Base-by-base conservation (phyloP, 1,284 basidiomycete genomes). In the Erythrobasidium hasegawianum region DNA sequence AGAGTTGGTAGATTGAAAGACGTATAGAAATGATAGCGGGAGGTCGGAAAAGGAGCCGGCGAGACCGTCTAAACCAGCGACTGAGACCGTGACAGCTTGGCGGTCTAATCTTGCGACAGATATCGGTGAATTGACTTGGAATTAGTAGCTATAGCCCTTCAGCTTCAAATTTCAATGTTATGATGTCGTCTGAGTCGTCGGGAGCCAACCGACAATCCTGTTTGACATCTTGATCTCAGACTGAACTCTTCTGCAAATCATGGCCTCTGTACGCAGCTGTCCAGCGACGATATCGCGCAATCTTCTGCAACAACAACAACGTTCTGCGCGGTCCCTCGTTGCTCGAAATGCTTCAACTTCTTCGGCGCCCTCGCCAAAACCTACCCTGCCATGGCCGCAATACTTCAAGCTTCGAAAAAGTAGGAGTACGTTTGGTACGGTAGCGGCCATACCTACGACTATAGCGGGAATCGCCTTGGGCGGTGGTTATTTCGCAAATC, bases 391-490 rank as follows among this genome's bases (percentile, higher is more conserved):
- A 13, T 74, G 73, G 73, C 68, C 71, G 5, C 64, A 67, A 14
- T 74, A 74, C 64, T 69, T 75, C 57, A 26, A 47, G 24, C 65
- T 72, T 11, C 38, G 73, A 11, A 64, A 62, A 50, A 62, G 64
- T 1, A 59, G 70, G 53, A 57, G 72, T 22, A 27, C 56, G 29
- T 71, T 66, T 50, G 73, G 72, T 8, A 64, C 74, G 16, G 43
- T 74, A 18, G 70, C 72, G 20, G 59, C 64, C 24, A 68, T 74
- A 24, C 73, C 73, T 5, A 74, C 73, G 4, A 74, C 73, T 10
- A 33, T 71, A 10, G 49, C 69, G 39, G 73, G 69, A 5, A 26
- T 55, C 10, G 55, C 55, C 20, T 26, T 67, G 22, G 66, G 66
- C n/a, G 69, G 57, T 50, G 62, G 61, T 47, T 59, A 68, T 41